A percentile compares a stretch with the other conserved stretches of the same genome.
Conservation (phyloP, 2,329 filamentous ascomycete genomes). For the Penicillium concentricum region DNA sequence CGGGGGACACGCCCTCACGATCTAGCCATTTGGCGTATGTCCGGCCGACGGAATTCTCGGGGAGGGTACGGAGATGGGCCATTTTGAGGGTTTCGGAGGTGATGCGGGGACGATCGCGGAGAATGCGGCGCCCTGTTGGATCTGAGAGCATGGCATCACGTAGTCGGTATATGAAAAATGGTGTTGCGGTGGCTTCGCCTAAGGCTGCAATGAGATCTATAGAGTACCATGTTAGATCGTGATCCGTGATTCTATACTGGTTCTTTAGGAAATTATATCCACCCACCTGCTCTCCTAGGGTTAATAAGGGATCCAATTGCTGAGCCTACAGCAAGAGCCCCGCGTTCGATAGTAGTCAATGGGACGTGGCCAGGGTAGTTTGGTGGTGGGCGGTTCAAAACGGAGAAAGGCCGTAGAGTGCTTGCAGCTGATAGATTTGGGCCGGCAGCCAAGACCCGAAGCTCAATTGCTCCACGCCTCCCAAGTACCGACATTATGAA, state of each 20-base stretch:
- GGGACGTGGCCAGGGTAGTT: constrained; percentile 94
- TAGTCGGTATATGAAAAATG: constrained; percentile 91
- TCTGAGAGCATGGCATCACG: constrained; percentile 85
- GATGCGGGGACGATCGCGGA: constrained; percentile 85
- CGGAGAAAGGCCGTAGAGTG: constrained; percentile 63
- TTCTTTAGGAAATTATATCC: background rate
- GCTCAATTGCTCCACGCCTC: constrained; percentile 17
- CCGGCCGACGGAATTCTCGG: constrained; percentile 71
- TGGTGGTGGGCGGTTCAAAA: constrained; percentile 77
- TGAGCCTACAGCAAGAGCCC: constrained; percentile 64
- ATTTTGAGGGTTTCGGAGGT: constrained; percentile 71
- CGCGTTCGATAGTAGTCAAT: constrained; percentile 73
- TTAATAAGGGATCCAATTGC: constrained; percentile 64
- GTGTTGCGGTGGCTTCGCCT: constrained; percentile 91
- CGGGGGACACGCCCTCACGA: constrained; percentile 86
- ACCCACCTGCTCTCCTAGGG: constrained; percentile 72
- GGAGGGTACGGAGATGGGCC: constrained; percentile 67
- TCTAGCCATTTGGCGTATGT: constrained; percentile 91
- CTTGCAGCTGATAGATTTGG: constrained; percentile 4
- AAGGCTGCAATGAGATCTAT: constrained; percentile 87
- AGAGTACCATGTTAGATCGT: constrained; percentile 1
- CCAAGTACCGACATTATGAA: constrained; percentile 32
- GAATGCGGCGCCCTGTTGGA: constrained; percentile 82
- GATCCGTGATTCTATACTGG: background rate
- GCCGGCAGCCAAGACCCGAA: constrained; percentile 14